These are phyloP conservation scores for Spergularia marina DNA, from an alignment of 148 eudicot species.

Conservation along the genomic window DNA sequence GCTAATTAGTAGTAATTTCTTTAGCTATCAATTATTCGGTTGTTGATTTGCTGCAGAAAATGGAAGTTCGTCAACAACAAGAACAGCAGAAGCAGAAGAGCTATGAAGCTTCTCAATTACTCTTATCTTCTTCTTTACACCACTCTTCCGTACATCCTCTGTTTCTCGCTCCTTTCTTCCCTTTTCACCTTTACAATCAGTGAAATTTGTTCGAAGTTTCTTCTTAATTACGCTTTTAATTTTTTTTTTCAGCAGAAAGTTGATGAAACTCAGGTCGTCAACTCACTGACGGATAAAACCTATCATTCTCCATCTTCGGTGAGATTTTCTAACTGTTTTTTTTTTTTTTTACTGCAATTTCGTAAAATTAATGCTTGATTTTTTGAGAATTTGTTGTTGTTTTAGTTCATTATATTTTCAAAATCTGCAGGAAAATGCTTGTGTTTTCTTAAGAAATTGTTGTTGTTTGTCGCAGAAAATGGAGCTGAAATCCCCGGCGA, in stretches of 20 bases:
- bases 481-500: not conserved
- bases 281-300: conserved; percentile 19
- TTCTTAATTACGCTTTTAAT: no score
- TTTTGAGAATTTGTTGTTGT: not conserved
- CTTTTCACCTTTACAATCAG: not conserved
- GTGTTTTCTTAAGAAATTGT: not conserved
- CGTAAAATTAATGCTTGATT: not conserved
- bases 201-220: not conserved
- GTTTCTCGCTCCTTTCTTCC: not conserved
- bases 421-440: not conserved
- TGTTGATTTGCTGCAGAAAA: conserved; percentile 21
- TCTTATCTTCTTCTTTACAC: conserved; percentile 4
- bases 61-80: conserved; percentile 13
- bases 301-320: conserved; percentile 15
- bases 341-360: not conserved
- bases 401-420: not conserved
- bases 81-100: not conserved
- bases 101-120: conserved; percentile 9
- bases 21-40: not conserved
- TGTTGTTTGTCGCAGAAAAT: conserved; percentile 6
- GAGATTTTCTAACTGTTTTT: not conserved
- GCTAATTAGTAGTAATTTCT: no score
- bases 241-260: not conserved
- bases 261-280: conserved; percentile 14
- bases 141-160: conserved; percentile 13